These are phyloP conservation scores for Fagopyrum tataricum DNA, from an alignment of 148 eudicot genomes.

Conservation along the genomic window DNA sequence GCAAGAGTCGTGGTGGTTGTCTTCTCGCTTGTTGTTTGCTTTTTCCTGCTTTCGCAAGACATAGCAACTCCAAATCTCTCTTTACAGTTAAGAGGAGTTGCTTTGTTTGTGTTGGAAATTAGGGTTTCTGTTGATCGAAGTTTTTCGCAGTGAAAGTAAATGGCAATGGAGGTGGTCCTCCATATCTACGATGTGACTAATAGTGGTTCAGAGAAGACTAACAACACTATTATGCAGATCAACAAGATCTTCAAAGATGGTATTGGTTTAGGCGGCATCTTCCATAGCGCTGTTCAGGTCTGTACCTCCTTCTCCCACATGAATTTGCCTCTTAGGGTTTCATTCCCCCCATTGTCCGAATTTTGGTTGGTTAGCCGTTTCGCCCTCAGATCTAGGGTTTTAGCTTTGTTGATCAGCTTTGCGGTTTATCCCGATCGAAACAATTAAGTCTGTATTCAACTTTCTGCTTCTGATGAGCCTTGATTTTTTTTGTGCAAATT, in stretches of 20 bases:
- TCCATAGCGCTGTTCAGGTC: conserved; percentile 90
- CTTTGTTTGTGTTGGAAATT: conserved; percentile 15
- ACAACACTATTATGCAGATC: conserved; percentile 74
- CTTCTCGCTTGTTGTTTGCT: conserved; percentile 6
- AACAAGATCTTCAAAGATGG: conserved; percentile 91
- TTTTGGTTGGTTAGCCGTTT: not conserved
- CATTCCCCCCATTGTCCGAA: not conserved
- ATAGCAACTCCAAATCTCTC: not conserved
- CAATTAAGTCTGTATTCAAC: not conserved
- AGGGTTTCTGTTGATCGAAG: conserved; percentile 9
- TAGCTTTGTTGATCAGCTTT: conserved; percentile 6
- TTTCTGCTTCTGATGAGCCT: not conserved
- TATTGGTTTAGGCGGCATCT: conserved; percentile 84
- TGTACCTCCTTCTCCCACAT: not conserved
- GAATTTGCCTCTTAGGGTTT: not conserved
- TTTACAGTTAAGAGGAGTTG: not conserved
- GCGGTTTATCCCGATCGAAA: not conserved
- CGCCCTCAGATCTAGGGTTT: conserved; percentile 41
- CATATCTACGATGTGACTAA: conserved; percentile 83
- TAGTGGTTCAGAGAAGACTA: conserved; percentile 76
- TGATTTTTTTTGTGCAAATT: not conserved
- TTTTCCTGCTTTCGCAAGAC: conserved; percentile 10
- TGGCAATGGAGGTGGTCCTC: conserved; percentile 60
- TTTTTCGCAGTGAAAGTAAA: not conserved
- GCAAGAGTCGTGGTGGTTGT: conserved; percentile 9